Evolutionary conservation across 768 basidiomycete genomes (phyloP).

Genomic region (Tulasnella sp.): DNA sequence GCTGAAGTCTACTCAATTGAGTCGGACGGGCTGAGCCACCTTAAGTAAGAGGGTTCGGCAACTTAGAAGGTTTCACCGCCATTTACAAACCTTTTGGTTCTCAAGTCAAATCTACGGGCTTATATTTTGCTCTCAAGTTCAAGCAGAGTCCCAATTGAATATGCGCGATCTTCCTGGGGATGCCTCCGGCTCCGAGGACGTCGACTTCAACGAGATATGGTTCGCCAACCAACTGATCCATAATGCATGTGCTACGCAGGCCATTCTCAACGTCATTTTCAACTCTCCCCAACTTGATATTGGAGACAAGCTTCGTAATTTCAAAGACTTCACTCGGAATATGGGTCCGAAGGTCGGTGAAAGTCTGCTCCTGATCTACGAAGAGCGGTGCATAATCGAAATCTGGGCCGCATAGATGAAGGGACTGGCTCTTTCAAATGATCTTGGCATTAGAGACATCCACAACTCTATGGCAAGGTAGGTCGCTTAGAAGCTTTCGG

Average conservation of each 20-base stretch:
- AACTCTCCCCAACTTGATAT: slow-evolving; percentile 60
- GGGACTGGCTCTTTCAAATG: slow-evolving; percentile 63
- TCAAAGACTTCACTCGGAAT: slow-evolving; percentile 55
- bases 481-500: neutral
- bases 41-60: slow-evolving; percentile 39
- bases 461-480: slow-evolving; percentile 67
- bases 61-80: neutral
- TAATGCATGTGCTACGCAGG: slow-evolving; percentile 67
- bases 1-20: slow-evolving; percentile 67
- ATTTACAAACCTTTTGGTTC: slow-evolving; percentile 3
- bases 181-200: neutral
- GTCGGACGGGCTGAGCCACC: slow-evolving; percentile 64
- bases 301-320: slow-evolving; percentile 51
- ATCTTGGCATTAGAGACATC: slow-evolving; percentile 55
- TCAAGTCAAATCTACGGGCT: slow-evolving; percentile 13
- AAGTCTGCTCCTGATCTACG: neutral
- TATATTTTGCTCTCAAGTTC: slow-evolving; percentile 19
- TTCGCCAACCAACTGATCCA: slow-evolving; percentile 70
- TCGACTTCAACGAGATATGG: slow-evolving; percentile 49
- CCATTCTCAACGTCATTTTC: slow-evolving; percentile 61
- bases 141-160: neutral
- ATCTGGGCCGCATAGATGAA: slow-evolving; percentile 53
- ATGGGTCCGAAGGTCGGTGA: slow-evolving; percentile 62
- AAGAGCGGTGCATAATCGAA: neutral
- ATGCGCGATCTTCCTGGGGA: slow-evolving; percentile 15